A percentile compares a stretch with the other conserved stretches of the same genome.
Evolutionary conservation across 1,284 basidiomycete species (phyloP).

Genomic region (Cystobasidium slooffiae): DNA sequence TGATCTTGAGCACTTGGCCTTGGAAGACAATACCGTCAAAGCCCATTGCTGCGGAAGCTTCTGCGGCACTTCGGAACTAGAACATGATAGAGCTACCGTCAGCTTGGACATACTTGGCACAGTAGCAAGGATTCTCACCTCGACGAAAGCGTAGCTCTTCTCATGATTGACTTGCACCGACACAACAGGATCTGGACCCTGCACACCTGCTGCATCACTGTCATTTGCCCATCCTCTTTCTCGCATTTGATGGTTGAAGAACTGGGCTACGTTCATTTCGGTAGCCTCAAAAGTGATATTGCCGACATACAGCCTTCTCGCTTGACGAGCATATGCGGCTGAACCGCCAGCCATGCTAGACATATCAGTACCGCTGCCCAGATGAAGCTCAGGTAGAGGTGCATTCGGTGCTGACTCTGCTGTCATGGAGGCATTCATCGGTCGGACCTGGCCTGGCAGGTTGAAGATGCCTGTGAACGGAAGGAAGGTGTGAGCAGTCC

Average conservation of each 20-base stretch:
- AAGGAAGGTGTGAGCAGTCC: neutral
- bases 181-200: conserved; percentile 82
- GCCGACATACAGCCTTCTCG: conserved; percentile 91
- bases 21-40: conserved; percentile 97
- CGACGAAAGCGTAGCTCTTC: conserved; percentile 96
- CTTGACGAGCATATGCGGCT: conserved; percentile 71
- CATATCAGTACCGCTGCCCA: conserved; percentile 39
- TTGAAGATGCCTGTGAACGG: conserved; percentile 75
- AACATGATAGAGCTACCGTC: neutral
- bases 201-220: conserved; percentile 66
- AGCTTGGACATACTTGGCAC: neutral
- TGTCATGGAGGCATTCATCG: conserved; percentile 66
- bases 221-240: conserved; percentile 66
- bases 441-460: conserved; percentile 85
- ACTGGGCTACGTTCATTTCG: conserved; percentile 83
- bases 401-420: conserved; percentile 60
- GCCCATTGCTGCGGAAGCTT: conserved; percentile 92
- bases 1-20: conserved; percentile 88
- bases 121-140: too few species aligned
- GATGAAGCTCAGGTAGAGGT: conserved; percentile 47
- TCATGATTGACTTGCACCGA: conserved; percentile 95
- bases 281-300: conserved; percentile 90
- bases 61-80: conserved; percentile 94
- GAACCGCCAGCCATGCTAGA: conserved; percentile 46
- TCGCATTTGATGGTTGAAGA: conserved; percentile 94